Conservation (phyloP, 2,329 filamentous ascomycete genomes). For the Penicillium sp. region DNA sequence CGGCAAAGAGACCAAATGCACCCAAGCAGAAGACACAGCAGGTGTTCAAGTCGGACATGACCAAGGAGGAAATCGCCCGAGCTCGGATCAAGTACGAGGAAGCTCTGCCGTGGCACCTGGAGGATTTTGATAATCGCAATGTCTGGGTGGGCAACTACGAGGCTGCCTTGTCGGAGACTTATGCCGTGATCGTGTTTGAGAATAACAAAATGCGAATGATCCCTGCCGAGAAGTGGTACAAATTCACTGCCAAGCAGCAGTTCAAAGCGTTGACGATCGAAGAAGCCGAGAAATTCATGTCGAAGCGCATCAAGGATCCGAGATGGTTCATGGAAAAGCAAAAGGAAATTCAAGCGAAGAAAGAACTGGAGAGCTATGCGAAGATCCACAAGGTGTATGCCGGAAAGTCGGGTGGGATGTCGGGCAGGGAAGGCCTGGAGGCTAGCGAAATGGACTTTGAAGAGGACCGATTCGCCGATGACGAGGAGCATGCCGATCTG, state of each 20-base stretch:
- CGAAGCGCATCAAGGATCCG: constrained; percentile 67
- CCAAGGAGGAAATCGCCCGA: constrained; percentile 63
- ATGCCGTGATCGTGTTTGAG: constrained; percentile 73
- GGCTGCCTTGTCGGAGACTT: constrained; percentile 72
- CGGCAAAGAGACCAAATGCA: constrained; percentile 61
- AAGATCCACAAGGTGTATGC: constrained; percentile 43
- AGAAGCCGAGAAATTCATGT: constrained; percentile 78
- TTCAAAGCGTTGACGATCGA: constrained; percentile 75
- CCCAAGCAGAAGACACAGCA: constrained; percentile 77
- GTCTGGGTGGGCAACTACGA: constrained; percentile 91
- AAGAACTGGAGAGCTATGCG: constrained; percentile 52
- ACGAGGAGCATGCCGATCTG: constrained; percentile 70
- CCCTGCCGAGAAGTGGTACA: constrained; percentile 94
- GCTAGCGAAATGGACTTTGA: constrained; percentile 63
- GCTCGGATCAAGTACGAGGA: constrained; percentile 77
- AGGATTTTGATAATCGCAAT: constrained; percentile 93
- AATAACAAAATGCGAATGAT: constrained; percentile 71
- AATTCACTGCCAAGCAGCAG: constrained; percentile 48
- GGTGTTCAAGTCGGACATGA: constrained; percentile 74
- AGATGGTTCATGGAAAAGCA: constrained; percentile 71
- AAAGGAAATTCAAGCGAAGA: constrained; percentile 49
- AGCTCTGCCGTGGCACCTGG: constrained; percentile 90
- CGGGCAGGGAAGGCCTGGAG: constrained; percentile 47
- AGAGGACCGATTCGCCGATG: constrained; percentile 74
- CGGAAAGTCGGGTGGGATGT: constrained; percentile 40